Conservation (phyloP, 805 yeast genomes). For the Starmerella gropengiesseri region DNA sequence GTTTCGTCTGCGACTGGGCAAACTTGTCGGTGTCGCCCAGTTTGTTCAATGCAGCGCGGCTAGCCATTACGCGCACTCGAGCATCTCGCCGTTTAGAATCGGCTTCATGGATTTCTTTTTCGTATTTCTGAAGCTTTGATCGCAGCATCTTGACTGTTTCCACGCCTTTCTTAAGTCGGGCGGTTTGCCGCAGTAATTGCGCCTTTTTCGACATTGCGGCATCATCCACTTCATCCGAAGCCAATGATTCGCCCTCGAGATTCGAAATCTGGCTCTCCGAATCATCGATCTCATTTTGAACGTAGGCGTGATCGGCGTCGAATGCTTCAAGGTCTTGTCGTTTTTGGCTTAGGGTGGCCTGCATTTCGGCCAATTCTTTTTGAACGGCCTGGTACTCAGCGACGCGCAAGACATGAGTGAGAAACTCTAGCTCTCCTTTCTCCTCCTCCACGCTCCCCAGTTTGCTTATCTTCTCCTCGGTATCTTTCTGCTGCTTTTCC, state of each 20-base stretch:
- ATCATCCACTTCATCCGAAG: too few species aligned
- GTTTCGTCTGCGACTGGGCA: neutral
- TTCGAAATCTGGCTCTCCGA: too few species aligned
- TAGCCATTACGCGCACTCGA: neutral
- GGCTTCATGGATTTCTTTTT: neutral
- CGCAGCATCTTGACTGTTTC: neutral
- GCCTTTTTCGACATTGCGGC: too few species aligned
- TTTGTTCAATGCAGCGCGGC: conserved; percentile 1
- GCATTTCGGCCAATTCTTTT: neutral
- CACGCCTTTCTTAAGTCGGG: neutral
- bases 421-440: conserved; percentile 1
- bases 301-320: neutral
- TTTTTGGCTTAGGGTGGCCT: neutral
- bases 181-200: too few species aligned
- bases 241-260: too few species aligned
- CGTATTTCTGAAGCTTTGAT: neutral
- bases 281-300: neutral
- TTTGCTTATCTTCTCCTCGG: neutral
- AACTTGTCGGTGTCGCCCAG: conserved; percentile 2
- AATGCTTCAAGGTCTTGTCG: conserved; percentile 29
- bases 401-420: conserved; percentile 1
- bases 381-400: neutral
- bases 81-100: neutral
- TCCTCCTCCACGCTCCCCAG: conserved; percentile 20
- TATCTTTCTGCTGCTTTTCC: neutral